These are phyloP conservation scores for Vigna reflexopilosa DNA, from an alignment of 306 rosid species.

Conservation along the genomic window DNA sequence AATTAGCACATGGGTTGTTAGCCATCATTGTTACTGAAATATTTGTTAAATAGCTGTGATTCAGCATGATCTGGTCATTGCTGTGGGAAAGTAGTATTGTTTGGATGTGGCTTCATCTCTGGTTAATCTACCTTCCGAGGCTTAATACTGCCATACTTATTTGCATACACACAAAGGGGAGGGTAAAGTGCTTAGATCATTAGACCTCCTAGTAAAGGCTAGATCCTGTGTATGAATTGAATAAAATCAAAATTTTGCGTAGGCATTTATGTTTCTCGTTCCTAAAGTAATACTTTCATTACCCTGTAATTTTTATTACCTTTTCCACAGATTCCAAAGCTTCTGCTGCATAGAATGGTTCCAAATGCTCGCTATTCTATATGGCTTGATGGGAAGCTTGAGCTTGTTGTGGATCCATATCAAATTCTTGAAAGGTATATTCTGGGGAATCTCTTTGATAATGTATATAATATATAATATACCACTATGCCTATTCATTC, in stretches of 20 bases:
- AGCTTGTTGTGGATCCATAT: conserved; percentile 92
- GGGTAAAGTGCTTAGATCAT: conserved; percentile 31
- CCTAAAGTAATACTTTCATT: conserved; percentile 17
- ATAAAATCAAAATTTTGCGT: neutral
- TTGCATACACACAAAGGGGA: neutral
- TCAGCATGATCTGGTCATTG: conserved; percentile 34
- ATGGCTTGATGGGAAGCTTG: conserved; percentile 96
- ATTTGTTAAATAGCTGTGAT: conserved; percentile 22
- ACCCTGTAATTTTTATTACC: conserved; percentile 39
- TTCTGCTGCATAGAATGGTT: conserved; percentile 84
- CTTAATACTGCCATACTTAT: conserved; percentile 23
- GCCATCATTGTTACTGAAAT: conserved; percentile 8
- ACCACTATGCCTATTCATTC: conserved; percentile 23
- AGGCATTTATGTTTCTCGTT: conserved; percentile 32
- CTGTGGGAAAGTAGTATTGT: conserved; percentile 8
- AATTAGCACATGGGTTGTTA: conserved; percentile 33
- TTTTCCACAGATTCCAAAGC: conserved; percentile 87
- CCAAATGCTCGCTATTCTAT: conserved; percentile 91
- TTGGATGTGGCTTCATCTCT: conserved; percentile 7
- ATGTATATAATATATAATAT: conserved; percentile 1
- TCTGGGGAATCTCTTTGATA: conserved; percentile 28
- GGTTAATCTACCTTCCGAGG: conserved; percentile 10
- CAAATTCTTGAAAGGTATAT: conserved; percentile 86
- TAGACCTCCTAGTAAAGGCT: conserved; percentile 30
- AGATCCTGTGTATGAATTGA: conserved; percentile 26